Conservation (phyloP, 306 rosid genomes). For the Sesbania bispinosa region DNA sequence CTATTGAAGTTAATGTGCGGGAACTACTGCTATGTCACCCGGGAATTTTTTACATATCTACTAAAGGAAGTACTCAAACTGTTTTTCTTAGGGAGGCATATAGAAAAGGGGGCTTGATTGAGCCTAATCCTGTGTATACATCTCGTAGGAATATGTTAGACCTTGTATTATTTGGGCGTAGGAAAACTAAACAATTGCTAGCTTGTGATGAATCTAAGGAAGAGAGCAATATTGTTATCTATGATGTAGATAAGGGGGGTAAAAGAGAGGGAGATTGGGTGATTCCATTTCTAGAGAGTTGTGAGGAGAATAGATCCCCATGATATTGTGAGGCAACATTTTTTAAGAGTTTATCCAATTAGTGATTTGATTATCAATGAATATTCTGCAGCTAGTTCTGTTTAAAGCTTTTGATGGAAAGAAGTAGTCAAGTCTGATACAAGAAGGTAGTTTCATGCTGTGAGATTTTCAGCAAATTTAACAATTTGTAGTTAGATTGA, state of each 20-base stretch:
- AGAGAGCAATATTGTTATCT: slow-evolving; percentile 11
- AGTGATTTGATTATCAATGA: background rate
- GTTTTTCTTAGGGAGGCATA: slow-evolving; percentile 77
- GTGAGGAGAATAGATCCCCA: slow-evolving; percentile 26
- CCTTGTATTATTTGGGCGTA: slow-evolving; percentile 50
- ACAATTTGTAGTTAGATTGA: background rate
- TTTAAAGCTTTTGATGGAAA: background rate
- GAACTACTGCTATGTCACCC: slow-evolving; percentile 62
- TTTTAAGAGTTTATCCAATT: background rate
- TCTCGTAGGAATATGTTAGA: slow-evolving; percentile 63
- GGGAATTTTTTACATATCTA: slow-evolving; percentile 78
- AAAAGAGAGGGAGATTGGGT: slow-evolving; percentile 57
- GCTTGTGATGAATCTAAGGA: slow-evolving; percentile 26
- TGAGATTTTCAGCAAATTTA: background rate
- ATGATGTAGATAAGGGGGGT: slow-evolving; percentile 26
- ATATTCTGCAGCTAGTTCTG: background rate
- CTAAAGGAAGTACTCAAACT: slow-evolving; percentile 52
- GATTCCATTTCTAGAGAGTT: slow-evolving; percentile 55
- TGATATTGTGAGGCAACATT: background rate
- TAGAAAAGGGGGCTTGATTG: slow-evolving; percentile 50
- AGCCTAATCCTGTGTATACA: slow-evolving; percentile 45
- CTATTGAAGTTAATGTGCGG: slow-evolving; percentile 52
- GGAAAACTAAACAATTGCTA: slow-evolving; percentile 43
- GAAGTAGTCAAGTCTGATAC: background rate
- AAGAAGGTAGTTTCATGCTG: background rate